These are phyloP conservation scores for Triticum aestivum DNA, from an alignment of 176 grass and related monocot genomes.

Conservation along the genomic window DNA sequence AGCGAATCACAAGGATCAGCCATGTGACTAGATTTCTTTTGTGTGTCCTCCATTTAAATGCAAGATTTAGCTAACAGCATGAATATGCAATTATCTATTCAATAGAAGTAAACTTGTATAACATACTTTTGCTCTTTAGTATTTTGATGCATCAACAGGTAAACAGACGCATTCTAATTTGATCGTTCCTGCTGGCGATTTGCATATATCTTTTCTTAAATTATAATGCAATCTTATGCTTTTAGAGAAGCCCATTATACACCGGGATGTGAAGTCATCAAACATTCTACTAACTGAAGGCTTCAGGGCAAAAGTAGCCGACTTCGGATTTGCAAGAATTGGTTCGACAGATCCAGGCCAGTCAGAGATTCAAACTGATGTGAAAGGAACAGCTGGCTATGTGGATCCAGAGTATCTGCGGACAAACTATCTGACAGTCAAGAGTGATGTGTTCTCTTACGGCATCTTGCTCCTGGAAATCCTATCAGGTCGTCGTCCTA, in stretches of 20 bases:
- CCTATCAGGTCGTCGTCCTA: constrained; percentile 74
- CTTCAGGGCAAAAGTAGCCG: constrained; percentile 88
- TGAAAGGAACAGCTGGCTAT: constrained; percentile 92
- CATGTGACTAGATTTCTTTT: not conserved
- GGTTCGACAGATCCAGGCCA: constrained; percentile 77
- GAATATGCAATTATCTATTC: not conserved
- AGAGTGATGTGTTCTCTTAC: constrained; percentile 96
- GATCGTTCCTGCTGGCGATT: not conserved
- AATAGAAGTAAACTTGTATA: not conserved
- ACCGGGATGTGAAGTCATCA: constrained; percentile 91
- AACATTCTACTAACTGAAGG: constrained; percentile 87
- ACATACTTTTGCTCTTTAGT: not conserved
- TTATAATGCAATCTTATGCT: constrained; percentile 19
- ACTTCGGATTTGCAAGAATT: constrained; percentile 93
- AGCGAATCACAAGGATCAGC: not conserved
- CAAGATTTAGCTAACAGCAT: not conserved
- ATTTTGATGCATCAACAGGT: not conserved
- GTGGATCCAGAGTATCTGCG: constrained; percentile 91
- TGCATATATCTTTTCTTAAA: not conserved
- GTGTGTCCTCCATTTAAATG: not conserved
- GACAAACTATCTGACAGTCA: constrained; percentile 68
- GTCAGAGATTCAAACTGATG: constrained; percentile 74
- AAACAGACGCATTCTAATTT: not conserved
- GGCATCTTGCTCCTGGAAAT: constrained; percentile 95
- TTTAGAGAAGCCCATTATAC: constrained; percentile 95